Percentiles rank a stretch among this genome's conserved stretches.
Evolutionary conservation across 2,329 filamentous ascomycete genomes (phyloP).

Genomic region (Neonectria sp.): DNA sequence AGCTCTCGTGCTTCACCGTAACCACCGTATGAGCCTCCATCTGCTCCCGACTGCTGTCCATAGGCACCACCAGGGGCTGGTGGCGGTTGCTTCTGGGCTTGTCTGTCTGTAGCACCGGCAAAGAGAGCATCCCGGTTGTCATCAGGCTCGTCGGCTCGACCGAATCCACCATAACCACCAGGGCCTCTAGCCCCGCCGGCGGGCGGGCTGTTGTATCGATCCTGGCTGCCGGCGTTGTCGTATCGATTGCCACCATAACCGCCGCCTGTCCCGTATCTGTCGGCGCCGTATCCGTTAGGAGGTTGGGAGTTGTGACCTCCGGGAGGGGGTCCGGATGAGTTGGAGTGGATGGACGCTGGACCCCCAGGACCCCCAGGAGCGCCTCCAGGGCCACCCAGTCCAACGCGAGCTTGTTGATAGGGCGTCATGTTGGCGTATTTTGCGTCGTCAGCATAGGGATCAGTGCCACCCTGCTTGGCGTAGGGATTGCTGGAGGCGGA

Average conservation of each 20-base stretch:
- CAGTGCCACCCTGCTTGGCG: slow-evolving; percentile 64
- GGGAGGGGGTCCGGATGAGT: slow-evolving; percentile 43
- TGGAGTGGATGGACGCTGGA: slow-evolving; percentile 47
- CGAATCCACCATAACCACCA: slow-evolving; percentile 75
- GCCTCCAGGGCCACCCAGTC: slow-evolving; percentile 50
- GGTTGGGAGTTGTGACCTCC: slow-evolving; percentile 43
- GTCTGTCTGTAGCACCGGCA: slow-evolving; percentile 66
- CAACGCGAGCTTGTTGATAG: slow-evolving; percentile 61
- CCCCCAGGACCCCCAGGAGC: slow-evolving; percentile 55
- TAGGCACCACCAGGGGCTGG: slow-evolving; percentile 39
- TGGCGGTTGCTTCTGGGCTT: slow-evolving; percentile 57
- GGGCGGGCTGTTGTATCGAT: slow-evolving; percentile 47
- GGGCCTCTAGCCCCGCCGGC: slow-evolving; percentile 60
- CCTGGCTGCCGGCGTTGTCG: slow-evolving; percentile 54
- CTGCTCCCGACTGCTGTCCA: slow-evolving; percentile 46
- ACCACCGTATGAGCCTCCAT: slow-evolving; percentile 59
- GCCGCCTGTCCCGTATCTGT: slow-evolving; percentile 65
- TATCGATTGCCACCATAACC: slow-evolving; percentile 71
- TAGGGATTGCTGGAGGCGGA: slow-evolving; percentile 70
- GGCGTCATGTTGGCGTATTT: slow-evolving; percentile 63
- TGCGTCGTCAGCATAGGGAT: slow-evolving; percentile 68
- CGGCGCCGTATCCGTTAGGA: slow-evolving; percentile 65
- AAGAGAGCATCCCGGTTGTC: slow-evolving; percentile 76
- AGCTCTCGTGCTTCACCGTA: slow-evolving; percentile 82
- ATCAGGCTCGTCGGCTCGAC: slow-evolving; percentile 62